Base-by-base conservation (phyloP, 2,329 filamentous ascomycete species). In the Venturia oleaginea region DNA sequence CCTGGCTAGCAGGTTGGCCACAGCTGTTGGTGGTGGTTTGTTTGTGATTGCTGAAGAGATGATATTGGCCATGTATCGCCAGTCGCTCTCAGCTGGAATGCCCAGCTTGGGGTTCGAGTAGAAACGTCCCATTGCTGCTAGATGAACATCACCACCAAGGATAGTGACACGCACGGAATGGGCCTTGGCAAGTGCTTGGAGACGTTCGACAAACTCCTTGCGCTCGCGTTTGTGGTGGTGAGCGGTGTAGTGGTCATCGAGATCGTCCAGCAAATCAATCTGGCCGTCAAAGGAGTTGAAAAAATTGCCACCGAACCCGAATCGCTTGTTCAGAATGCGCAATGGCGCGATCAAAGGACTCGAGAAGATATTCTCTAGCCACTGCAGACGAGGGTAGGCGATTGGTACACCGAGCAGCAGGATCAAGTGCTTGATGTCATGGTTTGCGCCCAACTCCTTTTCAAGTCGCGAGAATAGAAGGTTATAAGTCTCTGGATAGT, bases 271-370 rank as follows among this genome's bases (percentile, higher is more conserved):
- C 46, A 88, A 73, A 77, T 87, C 85, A 37, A 87, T 83, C 61
- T 82, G 79, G 46, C 93, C 93, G 70, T 97, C 93, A 69, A 97
- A 97, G 65, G 91, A 84, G 76, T 97, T 97, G 81, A 97, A 96
- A 55, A 97, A 80, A 62, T 86, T 86, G 60, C 92, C 92, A 4
- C 89, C 89, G 55, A 96, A 77, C 65, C 93, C 93, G 69, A 97
- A 96, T 32, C 92, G 86, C 74, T 92, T 90, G 79, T 96, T 94
- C 70, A 97, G 75, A 67, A 97, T 87, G 71, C 92, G 92, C 72
- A 97, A 86, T 0, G 92, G 92, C 0, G 89, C 92, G 72, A 97
- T 92, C 30, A 97, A 69, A 0, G 93, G 92, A 66, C 91, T 95
- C 19, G 84, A 84, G 69, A 97, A 84, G 65, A 97, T 89, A 71